These are phyloP conservation scores for Berberis vulgaris DNA, from an alignment of 164 flowering plant genomes.

Conservation along the genomic window DNA sequence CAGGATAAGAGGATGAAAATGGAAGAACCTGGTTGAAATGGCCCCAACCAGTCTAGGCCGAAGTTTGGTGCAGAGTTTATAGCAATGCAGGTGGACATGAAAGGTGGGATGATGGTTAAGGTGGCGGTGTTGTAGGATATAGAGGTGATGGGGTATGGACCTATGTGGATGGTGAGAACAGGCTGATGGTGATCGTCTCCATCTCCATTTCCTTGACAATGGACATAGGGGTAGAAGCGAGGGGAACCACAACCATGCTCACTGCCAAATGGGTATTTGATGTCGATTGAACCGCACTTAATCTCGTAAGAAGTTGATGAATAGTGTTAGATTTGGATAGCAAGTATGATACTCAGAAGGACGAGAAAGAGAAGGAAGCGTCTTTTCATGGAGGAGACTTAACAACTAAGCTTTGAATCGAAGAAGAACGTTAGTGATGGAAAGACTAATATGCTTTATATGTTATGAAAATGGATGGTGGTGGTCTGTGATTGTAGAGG, in stretches of 20 bases:
- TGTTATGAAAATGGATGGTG: too few species aligned
- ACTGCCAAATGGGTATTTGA: conserved; percentile 42
- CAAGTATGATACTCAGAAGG: too few species aligned
- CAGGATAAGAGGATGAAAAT: conserved; percentile 38
- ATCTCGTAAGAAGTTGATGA: conserved; percentile 14
- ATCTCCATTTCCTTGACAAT: conserved; percentile 24
- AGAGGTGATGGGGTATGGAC: conserved; percentile 39
- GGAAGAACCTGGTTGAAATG: conserved; percentile 42
- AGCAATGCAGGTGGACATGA: conserved; percentile 44
- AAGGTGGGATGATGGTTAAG: conserved; percentile 33
- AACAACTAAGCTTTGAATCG: too few species aligned
- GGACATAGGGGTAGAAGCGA: conserved; percentile 33
- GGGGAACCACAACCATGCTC: conserved; percentile 51
- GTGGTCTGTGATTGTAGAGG: too few species aligned
- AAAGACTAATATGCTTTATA: too few species aligned
- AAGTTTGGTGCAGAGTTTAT: conserved; percentile 37
- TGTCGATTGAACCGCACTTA: conserved; percentile 32
- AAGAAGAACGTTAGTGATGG: too few species aligned
- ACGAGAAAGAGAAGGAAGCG: too few species aligned
- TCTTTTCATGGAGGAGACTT: too few species aligned
- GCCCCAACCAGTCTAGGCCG: conserved; percentile 49
- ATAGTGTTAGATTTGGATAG: too few species aligned
- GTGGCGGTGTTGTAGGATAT: conserved; percentile 35
- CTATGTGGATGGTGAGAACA: conserved; percentile 43
- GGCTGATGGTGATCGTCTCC: conserved; percentile 14